These are phyloP conservation scores for Bremia lactucae DNA, from an alignment of 352 stramenopile species.

Conservation along the genomic window DNA sequence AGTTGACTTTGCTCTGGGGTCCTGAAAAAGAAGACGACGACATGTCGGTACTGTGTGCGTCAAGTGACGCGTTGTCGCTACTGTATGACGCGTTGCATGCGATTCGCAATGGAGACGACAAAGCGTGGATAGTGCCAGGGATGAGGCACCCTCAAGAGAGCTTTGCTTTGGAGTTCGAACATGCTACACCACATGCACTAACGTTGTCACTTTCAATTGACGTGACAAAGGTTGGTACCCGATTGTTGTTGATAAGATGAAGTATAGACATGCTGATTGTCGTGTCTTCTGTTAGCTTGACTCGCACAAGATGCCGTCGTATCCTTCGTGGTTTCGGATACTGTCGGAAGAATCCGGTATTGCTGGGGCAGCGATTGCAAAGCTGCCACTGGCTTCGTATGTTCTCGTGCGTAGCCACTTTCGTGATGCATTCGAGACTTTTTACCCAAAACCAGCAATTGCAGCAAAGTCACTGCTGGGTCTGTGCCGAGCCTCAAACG, in stretches of 20 bases:
- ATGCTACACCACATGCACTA: constrained; percentile 35
- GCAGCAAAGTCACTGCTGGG: constrained; percentile 60
- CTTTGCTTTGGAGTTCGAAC: constrained; percentile 23
- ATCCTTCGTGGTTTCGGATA: constrained; percentile 57
- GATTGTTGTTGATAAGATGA: neutral
- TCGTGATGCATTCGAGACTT: constrained; percentile 44
- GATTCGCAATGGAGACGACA: constrained; percentile 21
- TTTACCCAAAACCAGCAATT: constrained; percentile 55
- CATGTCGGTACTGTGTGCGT: constrained; percentile 40
- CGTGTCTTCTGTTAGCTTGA: constrained; percentile 27
- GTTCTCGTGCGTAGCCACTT: constrained; percentile 48
- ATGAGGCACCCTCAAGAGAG: constrained; percentile 46
- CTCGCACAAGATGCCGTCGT: constrained; percentile 47
- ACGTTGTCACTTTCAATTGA: constrained; percentile 36
- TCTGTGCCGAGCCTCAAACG: constrained; percentile 47
- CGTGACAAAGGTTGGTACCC: constrained; percentile 25
- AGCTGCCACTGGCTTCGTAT: constrained; percentile 62
- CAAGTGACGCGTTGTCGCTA: constrained; percentile 44
- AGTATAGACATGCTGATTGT: neutral
- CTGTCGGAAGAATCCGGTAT: constrained; percentile 63
- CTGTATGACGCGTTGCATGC: constrained; percentile 49
- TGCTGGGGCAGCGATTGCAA: constrained; percentile 48
- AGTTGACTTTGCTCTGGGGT: constrained; percentile 55
- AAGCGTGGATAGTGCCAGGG: constrained; percentile 43
- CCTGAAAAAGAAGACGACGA: constrained; percentile 52